Percentiles rank a stretch among this genome's conserved stretches.
phyloP scores from a whole-genome alignment of 371 early-diverging fungal genomes.

The Blakeslea trispora region DNA sequence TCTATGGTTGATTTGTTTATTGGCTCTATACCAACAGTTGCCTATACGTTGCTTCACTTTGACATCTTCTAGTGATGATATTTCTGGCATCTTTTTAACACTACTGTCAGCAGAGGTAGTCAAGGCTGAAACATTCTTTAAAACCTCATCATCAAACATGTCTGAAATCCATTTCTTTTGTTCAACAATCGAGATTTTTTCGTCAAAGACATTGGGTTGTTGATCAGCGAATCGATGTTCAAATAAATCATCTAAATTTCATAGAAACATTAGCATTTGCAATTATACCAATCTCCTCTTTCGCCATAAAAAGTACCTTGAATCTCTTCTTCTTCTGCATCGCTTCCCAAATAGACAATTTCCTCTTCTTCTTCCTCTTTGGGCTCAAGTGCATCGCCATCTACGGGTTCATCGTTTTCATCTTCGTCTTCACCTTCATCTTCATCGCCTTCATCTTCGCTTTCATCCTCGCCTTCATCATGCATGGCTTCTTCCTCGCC shows the following conservation, averaged over 20 bases:
- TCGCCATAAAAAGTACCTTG: slow-evolving; percentile 8
- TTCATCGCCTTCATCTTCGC: slow-evolving; percentile 32
- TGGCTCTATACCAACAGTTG: slow-evolving; percentile 38
- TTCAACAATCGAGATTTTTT: slow-evolving; percentile 48
- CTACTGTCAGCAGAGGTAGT: slow-evolving; percentile 31
- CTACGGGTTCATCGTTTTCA: slow-evolving; percentile 17
- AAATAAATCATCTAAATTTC: slow-evolving; percentile 26
- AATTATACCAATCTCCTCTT: slow-evolving; percentile 18
- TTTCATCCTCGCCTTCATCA: slow-evolving; percentile 27
- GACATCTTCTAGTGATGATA: slow-evolving; percentile 27
- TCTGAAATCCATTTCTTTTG: slow-evolving; percentile 50
- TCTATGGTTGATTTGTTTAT: slow-evolving; percentile 22
- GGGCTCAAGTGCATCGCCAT: slow-evolving; percentile 13
- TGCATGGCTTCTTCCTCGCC: slow-evolving; percentile 22
- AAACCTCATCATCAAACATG: slow-evolving; percentile 43
- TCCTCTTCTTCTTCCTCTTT: slow-evolving; percentile 30
- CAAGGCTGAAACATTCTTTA: slow-evolving; percentile 47
- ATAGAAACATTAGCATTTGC: slow-evolving; percentile 23
- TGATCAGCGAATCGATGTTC: slow-evolving; percentile 52
- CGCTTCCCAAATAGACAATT: slow-evolving; percentile 36
- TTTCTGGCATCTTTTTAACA: slow-evolving; percentile 30
- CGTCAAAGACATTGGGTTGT: slow-evolving; percentile 44
- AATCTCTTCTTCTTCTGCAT: slow-evolving; percentile 40
- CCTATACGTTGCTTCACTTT: slow-evolving; percentile 38
- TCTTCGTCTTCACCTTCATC: slow-evolving; percentile 31